Evolutionary conservation across 148 eudicot species (phyloP).

Genomic region (Rhododendron molle): DNA sequence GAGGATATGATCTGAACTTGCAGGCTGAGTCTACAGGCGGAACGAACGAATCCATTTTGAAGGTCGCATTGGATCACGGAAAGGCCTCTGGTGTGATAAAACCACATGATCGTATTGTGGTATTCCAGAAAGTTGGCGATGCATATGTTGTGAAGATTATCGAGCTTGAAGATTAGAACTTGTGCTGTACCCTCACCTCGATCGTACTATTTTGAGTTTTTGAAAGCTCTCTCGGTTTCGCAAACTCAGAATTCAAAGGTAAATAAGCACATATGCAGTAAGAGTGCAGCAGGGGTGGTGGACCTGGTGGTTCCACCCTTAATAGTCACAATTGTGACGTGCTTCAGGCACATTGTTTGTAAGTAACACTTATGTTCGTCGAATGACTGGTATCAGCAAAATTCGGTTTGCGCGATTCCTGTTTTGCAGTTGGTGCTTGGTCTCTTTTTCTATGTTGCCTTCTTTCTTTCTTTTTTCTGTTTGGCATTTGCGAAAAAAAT

Average conservation of each 20-base stretch:
- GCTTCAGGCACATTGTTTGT: neutral
- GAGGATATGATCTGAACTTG: neutral
- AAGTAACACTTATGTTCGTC: no score
- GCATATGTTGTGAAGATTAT: slow-evolving; percentile 86
- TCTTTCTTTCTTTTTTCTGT: neutral
- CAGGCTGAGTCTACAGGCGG: slow-evolving; percentile 76
- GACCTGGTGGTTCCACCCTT: neutral
- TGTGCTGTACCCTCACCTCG: neutral
- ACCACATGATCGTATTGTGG: slow-evolving; percentile 75
- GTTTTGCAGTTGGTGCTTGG: neutral
- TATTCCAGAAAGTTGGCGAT: slow-evolving; percentile 87
- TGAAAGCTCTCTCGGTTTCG: neutral
- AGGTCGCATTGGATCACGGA: slow-evolving; percentile 80
- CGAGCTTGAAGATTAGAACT: slow-evolving; percentile 69
- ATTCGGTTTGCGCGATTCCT: neutral
- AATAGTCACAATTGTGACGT: neutral
- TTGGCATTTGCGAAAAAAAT: neutral
- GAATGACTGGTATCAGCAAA: neutral
- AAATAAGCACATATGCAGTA: neutral
- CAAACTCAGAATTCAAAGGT: neutral
- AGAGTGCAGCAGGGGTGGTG: neutral
- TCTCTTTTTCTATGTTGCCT: neutral
- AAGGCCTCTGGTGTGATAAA: slow-evolving; percentile 69
- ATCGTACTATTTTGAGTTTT: no score
- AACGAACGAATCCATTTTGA: slow-evolving; percentile 71